These are phyloP conservation scores for Piromyces finnis DNA, from an alignment of 192 early-diverging fungal genomes.

Conservation along the genomic window DNA sequence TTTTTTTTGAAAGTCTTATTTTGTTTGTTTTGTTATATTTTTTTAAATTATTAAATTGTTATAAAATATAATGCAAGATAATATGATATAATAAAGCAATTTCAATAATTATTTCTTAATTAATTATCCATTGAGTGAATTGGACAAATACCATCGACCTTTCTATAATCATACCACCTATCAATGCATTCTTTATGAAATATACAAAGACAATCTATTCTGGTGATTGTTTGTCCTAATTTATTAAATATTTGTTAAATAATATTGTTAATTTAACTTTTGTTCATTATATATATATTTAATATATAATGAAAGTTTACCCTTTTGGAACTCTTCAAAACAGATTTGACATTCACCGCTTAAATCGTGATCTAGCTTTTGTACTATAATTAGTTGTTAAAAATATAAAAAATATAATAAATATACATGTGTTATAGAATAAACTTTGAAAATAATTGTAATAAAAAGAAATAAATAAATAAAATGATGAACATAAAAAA, in stretches of 20 bases:
- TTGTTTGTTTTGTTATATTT: no score
- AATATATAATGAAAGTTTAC: conserved; percentile 4
- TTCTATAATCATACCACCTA: neutral
- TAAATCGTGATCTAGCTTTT: neutral
- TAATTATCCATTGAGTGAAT: neutral
- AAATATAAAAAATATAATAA: conserved; percentile 33
- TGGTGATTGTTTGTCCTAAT: neutral
- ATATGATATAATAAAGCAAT: no score
- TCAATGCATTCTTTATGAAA: neutral
- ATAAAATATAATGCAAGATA: no score
- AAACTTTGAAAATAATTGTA: no score
- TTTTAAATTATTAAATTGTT: no score
- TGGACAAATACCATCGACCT: neutral
- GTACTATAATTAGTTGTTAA: conserved; percentile 10
- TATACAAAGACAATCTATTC: neutral
- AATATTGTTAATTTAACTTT: no score
- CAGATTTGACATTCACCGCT: conserved; percentile 83
- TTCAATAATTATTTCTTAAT: neutral
- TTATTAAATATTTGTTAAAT: no score
- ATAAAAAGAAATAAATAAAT: no score
- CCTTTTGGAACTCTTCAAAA: conserved; percentile 77
- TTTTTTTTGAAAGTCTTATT: no score
- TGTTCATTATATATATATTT: no score
- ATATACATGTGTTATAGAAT: no score
- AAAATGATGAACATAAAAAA: no score